Percentiles rank a stretch among this genome's conserved stretches.
Evolutionary conservation across 2,329 filamentous ascomycete genomes (phyloP).

Genomic region (Stemphylium lycopersici): DNA sequence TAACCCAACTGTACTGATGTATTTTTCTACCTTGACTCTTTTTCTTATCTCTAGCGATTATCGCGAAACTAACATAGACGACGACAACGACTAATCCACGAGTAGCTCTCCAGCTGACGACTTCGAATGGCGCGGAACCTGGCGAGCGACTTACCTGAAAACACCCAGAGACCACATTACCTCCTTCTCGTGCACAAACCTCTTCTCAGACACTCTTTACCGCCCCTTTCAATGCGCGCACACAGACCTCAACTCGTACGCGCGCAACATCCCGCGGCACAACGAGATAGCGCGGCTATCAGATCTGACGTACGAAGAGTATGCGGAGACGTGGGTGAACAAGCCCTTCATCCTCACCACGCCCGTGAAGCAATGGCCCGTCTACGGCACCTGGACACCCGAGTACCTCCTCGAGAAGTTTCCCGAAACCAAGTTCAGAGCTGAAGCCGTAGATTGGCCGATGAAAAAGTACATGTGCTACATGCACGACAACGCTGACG

Average conservation of each 20-base stretch:
- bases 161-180: constrained; percentile 61
- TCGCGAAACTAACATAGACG: background rate
- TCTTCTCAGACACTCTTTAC: constrained; percentile 91
- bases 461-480: constrained; percentile 82
- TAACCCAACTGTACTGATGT: background rate
- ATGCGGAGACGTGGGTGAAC: constrained; percentile 75
- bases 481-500: constrained; percentile 78
- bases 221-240: constrained; percentile 89
- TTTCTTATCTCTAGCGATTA: background rate
- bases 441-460: constrained; percentile 93
- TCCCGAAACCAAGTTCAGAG: constrained; percentile 73
- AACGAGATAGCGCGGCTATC: constrained; percentile 76
- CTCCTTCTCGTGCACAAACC: constrained; percentile 71
- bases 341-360: constrained; percentile 85
- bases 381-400: constrained; percentile 75
- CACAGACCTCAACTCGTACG: constrained; percentile 70
- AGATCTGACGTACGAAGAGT: constrained; percentile 74
- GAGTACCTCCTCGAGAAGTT: constrained; percentile 70
- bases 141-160: constrained; percentile 78
- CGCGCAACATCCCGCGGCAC: constrained; percentile 69
- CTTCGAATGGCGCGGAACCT: constrained; percentile 79
- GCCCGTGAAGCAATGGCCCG: constrained; percentile 82
- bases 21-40: background rate
- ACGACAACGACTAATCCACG: constrained; percentile 5
- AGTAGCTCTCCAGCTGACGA: constrained; percentile 51